These are phyloP conservation scores for Pharus latifolius DNA, from an alignment of 176 grass and related monocot species.

Conservation along the genomic window DNA sequence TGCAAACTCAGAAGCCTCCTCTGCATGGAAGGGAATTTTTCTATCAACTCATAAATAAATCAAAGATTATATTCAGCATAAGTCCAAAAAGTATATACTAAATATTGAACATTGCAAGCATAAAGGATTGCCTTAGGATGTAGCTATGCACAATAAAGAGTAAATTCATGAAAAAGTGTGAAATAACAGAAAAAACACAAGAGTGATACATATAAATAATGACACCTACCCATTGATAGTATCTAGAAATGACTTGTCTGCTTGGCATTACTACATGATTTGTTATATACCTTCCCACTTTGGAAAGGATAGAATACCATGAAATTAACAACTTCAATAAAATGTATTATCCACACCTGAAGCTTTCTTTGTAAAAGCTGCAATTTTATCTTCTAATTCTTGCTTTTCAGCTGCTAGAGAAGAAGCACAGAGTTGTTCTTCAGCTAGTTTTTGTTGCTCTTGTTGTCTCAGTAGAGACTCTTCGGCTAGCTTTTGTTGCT, in stretches of 20 bases:
- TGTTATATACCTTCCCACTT: not conserved
- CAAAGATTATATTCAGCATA: not conserved
- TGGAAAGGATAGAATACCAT: not conserved
- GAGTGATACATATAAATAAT: not conserved
- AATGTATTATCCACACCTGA: conserved; percentile 46
- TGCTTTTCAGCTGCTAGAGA: conserved; percentile 54
- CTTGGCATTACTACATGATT: not conserved
- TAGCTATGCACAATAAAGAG: not conserved
- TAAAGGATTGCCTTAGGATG: not conserved
- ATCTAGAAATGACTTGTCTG: not conserved
- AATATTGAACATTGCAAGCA: conserved; percentile 8
- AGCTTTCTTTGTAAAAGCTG: conserved; percentile 60
- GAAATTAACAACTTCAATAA: no score
- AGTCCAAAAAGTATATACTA: not conserved
- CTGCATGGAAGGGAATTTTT: conserved; percentile 41
- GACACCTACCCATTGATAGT: not conserved
- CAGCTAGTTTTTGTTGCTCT: conserved; percentile 65
- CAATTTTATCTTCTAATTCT: conserved; percentile 71
- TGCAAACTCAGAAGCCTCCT: conserved; percentile 69
- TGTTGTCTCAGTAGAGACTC: conserved; percentile 55
- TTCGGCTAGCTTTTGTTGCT: conserved; percentile 74
- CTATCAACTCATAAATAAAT: not conserved
- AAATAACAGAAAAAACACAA: not conserved
- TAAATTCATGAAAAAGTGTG: not conserved
- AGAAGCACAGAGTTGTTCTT: conserved; percentile 53